A percentile compares a stretch with the other conserved stretches of the same genome.
phyloP scores from a whole-genome alignment of 2,329 filamentous ascomycete genomes.

The Achaetomium macrosporum region DNA sequence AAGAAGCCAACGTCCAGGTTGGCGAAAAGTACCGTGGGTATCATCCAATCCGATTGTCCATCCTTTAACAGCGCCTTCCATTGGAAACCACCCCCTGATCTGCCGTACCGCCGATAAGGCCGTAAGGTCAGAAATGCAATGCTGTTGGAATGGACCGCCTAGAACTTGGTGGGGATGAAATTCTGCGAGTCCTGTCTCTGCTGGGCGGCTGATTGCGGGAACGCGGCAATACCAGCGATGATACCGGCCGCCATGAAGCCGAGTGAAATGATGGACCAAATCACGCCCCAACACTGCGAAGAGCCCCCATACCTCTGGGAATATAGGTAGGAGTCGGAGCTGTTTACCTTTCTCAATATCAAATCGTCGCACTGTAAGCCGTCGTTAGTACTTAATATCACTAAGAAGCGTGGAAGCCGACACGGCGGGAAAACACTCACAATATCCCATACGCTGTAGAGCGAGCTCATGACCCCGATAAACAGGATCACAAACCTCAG shows the following conservation, averaged over 20 bases:
- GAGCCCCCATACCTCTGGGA: slow-evolving; percentile 72
- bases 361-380: slow-evolving; percentile 63
- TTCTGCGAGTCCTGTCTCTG: slow-evolving; percentile 61
- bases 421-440: slow-evolving; percentile 32
- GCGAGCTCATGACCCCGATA: slow-evolving; percentile 74
- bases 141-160: not conserved
- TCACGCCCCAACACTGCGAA: slow-evolving; percentile 73
- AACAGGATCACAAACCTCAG: slow-evolving; percentile 68
- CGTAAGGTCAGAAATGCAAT: not conserved
- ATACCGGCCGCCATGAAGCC: slow-evolving; percentile 68
- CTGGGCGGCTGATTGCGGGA: slow-evolving; percentile 62
- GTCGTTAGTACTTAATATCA: not conserved
- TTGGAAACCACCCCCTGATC: not conserved
- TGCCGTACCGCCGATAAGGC: not conserved
- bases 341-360: slow-evolving; percentile 74
- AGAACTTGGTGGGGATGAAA: slow-evolving; percentile 25
- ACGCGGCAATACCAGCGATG: slow-evolving; percentile 69
- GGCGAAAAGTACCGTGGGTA: slow-evolving; percentile 9
- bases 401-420: not conserved
- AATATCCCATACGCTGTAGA: slow-evolving; percentile 82
- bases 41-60: slow-evolving; percentile 6
- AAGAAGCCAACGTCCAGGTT: not conserved
- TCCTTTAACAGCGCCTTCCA: slow-evolving; percentile 12
- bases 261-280: slow-evolving; percentile 70
- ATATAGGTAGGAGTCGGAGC: slow-evolving; percentile 73